Base-by-base conservation (phyloP, 257 asterid genomes). In the Solanum rostratum region DNA sequence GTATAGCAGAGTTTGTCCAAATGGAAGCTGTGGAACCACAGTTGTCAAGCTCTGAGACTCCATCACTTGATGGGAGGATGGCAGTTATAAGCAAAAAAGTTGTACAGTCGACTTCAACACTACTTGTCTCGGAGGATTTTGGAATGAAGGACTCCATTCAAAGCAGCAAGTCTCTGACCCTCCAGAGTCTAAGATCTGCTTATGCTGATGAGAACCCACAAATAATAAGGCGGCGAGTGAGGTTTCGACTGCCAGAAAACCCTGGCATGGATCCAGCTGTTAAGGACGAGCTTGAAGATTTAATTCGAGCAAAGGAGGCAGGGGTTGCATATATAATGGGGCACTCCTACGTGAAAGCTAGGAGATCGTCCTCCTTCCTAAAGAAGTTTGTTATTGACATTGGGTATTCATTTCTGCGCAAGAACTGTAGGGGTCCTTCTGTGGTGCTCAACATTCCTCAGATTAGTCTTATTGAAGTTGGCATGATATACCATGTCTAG, bases 251-350 rank as follows among this genome's bases (percentile, higher is more conserved):
- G 70, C 63, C 87, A 43, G 63, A 80, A 43, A 60, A 43, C 29
- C 84, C 49, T 20, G 80, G 74, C 22, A 84, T 66, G 39, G 54
- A 76, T 59, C 68, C 85, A 37, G 52, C 59, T 41, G 85, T 87
- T 7, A 89, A 81, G 69, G 87, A 84, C 3, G 91, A 89, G 62
- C 53, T 86, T 22, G 6, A 66, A 68, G 82, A 73, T 68, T 80
- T 89, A 66, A 71, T 89, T 29, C 81, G 54, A 46, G 92, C 92
- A 4, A 90, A 76, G 85, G 92, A 90, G 86, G 80, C 91, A 6
- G 92, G 92, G 8, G 81, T 90, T 62, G 88, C 90, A 19, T 90
- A 90, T 60, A 90, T 88, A 55, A 49, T 88, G 57, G 91, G 91
- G 84, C 91, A 88, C 82, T 88, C 91, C 11, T 81, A 85, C 30